Conservation (phyloP, 2,329 filamentous ascomycete species). For the Phialemonium atrogriseum region DNA sequence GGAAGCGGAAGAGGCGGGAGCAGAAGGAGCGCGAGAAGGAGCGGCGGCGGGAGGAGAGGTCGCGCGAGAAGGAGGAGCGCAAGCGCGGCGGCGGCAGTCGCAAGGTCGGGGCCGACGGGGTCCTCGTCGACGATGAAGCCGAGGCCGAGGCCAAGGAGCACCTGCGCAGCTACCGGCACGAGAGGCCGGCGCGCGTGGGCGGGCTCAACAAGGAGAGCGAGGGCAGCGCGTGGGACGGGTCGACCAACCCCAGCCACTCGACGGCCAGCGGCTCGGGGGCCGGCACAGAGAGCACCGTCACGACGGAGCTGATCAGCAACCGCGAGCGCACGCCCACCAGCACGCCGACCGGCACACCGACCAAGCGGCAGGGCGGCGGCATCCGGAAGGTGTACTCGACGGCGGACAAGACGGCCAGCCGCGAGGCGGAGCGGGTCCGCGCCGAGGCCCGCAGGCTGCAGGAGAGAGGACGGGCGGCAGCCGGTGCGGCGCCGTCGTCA, state of each 20-base stretch:
- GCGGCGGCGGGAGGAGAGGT: constrained; percentile 17
- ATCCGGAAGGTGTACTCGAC: constrained; percentile 57
- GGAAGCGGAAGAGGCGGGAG: constrained; percentile 41
- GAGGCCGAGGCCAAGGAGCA: constrained; percentile 59
- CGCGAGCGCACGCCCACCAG: constrained; percentile 47
- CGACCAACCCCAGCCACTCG: constrained; percentile 57
- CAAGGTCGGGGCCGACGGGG: constrained; percentile 49
- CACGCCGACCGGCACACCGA: constrained; percentile 37
- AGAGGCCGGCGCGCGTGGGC: constrained; percentile 78
- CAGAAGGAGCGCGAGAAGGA: constrained; percentile 32
- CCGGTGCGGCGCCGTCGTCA: constrained; percentile 7
- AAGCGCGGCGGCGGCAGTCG: constrained; percentile 27
- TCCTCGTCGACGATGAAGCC: constrained; percentile 54
- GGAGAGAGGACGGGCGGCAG: constrained; percentile 38
- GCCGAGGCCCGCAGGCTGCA: constrained; percentile 48
- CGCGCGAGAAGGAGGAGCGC: constrained; percentile 36
- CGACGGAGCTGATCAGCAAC: constrained; percentile 53
- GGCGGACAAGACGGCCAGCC: constrained; percentile 42
- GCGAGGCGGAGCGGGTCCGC: constrained; percentile 46
- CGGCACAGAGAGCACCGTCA: constrained; percentile 33
- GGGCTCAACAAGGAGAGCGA: constrained; percentile 80
- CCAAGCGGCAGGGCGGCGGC: constrained; percentile 22
- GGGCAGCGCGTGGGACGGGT: constrained; percentile 70
- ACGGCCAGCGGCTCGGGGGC: constrained; percentile 17
- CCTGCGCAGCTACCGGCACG: constrained; percentile 75